These are phyloP conservation scores for Gossypium laxum DNA, from an alignment of 441 rosid genomes.

Conservation along the genomic window DNA sequence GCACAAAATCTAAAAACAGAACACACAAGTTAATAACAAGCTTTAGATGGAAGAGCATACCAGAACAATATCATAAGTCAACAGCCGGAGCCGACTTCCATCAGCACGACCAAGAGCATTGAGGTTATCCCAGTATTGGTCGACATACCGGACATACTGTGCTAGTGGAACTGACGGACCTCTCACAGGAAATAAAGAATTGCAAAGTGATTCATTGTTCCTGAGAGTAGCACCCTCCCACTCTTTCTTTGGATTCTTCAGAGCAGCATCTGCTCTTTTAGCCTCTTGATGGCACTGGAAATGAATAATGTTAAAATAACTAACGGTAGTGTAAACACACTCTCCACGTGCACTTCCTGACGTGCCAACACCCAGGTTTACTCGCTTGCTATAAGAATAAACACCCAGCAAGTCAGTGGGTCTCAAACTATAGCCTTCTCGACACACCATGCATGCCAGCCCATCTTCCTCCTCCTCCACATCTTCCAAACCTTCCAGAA, in stretches of 20 bases:
- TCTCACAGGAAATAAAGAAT: constrained; percentile 88
- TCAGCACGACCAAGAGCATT: constrained; percentile 95
- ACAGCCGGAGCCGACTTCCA: constrained; percentile 84
- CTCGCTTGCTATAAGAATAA: constrained; percentile 88
- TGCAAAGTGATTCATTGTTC: constrained; percentile 97
- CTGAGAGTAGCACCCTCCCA: constrained; percentile 99
- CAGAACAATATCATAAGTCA: constrained; percentile 96
- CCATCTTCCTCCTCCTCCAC: constrained; percentile 99
- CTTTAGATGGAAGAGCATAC: constrained; percentile 28
- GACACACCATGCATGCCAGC: constrained; percentile 96
- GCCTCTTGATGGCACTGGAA: constrained; percentile 99
- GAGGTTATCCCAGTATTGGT: constrained; percentile 97
- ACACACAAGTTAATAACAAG: not conserved
- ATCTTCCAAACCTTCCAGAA: constrained; percentile 93
- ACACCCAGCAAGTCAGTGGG: constrained; percentile 90
- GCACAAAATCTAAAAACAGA: not conserved
- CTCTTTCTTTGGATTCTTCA: constrained; percentile 97
- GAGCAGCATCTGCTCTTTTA: constrained; percentile 94
- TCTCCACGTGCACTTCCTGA: constrained; percentile 97
- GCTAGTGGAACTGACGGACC: constrained; percentile 77
- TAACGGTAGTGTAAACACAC: constrained; percentile 95
- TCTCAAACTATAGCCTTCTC: constrained; percentile 97
- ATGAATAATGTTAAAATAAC: constrained; percentile 90
- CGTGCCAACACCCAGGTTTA: constrained; percentile 85
- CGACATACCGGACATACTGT: constrained; percentile 81